Conservation (phyloP, 805 yeast genomes). For the Myxozyma udenii region DNA sequence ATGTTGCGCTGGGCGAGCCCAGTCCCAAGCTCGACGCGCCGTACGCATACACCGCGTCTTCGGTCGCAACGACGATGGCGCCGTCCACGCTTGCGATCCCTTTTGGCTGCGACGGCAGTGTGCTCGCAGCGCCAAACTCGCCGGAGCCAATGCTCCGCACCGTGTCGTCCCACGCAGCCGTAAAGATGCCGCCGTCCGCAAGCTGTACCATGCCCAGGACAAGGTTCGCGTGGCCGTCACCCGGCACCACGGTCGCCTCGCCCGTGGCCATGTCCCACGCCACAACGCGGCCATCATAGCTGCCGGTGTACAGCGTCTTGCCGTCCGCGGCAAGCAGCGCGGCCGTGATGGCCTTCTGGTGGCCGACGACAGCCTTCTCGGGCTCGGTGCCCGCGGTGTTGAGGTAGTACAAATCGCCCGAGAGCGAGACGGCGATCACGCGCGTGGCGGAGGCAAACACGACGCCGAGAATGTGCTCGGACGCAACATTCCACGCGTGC, state of each 20-base stretch:
- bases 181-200: constrained; percentile 40
- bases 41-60: constrained; percentile 24
- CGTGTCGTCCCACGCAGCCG: constrained; percentile 90
- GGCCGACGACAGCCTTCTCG: constrained; percentile 57
- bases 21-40: constrained; percentile 3
- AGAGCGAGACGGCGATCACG: constrained; percentile 62
- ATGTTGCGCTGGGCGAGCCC: neutral
- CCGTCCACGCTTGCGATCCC: constrained; percentile 43
- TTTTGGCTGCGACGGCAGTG: constrained; percentile 52
- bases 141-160: constrained; percentile 44
- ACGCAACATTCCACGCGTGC: constrained; percentile 44
- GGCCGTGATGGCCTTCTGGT: constrained; percentile 77
- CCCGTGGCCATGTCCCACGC: constrained; percentile 52
- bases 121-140: constrained; percentile 36
- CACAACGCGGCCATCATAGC: constrained; percentile 74
- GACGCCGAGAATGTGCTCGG: constrained; percentile 77
- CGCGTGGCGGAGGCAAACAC: constrained; percentile 51
- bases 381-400: constrained; percentile 38
- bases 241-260: constrained; percentile 41
- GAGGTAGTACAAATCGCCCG: constrained; percentile 64
- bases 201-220: constrained; percentile 53
- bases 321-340: constrained; percentile 34
- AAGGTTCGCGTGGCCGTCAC: constrained; percentile 60
- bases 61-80: constrained; percentile 46
- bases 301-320: constrained; percentile 51